phyloP scores from a whole-genome alignment of 495 filamentous ascomycete species.

The Penicillium argentinense region DNA sequence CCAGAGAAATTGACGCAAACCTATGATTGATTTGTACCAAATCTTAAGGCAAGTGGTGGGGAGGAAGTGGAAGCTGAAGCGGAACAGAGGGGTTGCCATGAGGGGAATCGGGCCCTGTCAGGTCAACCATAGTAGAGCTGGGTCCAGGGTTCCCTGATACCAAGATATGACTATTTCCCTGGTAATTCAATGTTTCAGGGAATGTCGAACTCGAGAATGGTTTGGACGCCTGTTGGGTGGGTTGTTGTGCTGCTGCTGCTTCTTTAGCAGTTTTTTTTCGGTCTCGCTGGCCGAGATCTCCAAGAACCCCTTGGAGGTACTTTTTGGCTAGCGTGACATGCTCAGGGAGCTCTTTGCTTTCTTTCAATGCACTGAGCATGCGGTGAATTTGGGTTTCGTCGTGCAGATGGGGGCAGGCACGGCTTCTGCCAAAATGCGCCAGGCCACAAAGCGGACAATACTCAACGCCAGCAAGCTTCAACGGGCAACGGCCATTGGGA shows the following conservation, averaged over 20 bases:
- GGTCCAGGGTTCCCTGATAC: no score
- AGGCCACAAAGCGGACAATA: slow-evolving; percentile 66
- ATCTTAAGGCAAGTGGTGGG: no score
- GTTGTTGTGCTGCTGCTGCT: not conserved
- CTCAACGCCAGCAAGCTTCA: slow-evolving; percentile 62
- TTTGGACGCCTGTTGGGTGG: not conserved
- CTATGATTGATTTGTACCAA: no score
- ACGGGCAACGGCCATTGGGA: slow-evolving; percentile 55
- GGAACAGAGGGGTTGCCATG: no score
- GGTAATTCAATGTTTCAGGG: no score
- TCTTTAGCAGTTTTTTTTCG: not conserved
- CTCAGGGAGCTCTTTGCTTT: slow-evolving; percentile 54
- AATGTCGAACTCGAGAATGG: no score
- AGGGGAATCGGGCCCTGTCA: no score
- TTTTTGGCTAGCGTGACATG: slow-evolving; percentile 52
- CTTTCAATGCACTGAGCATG: slow-evolving; percentile 61
- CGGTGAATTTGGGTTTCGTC: slow-evolving; percentile 54
- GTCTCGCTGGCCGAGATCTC: slow-evolving; percentile 40
- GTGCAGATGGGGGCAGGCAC: slow-evolving; percentile 61
- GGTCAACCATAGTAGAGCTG: no score
- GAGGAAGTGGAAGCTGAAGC: no score
- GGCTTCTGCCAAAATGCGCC: slow-evolving; percentile 57
- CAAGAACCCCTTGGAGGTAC: slow-evolving; percentile 57
- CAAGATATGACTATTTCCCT: no score
- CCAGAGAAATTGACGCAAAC: no score